Evolutionary conservation across 257 asterid species (phyloP).

Genomic region (Solanum ossicruentum): DNA sequence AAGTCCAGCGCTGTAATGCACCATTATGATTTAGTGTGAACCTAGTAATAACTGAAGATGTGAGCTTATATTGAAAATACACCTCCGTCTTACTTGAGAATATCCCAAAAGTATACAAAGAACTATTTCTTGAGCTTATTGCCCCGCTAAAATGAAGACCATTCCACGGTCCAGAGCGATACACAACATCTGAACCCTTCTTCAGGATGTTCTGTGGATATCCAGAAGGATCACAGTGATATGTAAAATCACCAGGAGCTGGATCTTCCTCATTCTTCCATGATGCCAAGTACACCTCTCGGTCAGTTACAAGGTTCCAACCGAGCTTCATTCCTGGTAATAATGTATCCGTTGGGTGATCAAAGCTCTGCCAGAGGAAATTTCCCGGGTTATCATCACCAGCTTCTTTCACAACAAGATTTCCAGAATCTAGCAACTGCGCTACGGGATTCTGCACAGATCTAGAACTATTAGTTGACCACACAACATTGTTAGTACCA

Average conservation of each 20-base stretch:
- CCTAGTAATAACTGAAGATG: slow-evolving; percentile 5
- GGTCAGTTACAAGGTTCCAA: background rate
- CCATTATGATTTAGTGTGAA: slow-evolving; percentile 8
- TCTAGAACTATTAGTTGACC: slow-evolving; percentile 9
- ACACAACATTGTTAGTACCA: background rate
- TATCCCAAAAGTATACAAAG: background rate
- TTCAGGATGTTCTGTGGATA: slow-evolving; percentile 8
- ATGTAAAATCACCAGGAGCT: slow-evolving; percentile 16
- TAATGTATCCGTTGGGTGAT: slow-evolving; percentile 1
- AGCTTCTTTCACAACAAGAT: slow-evolving; percentile 15
- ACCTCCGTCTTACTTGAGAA: slow-evolving; percentile 12
- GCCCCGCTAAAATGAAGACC: slow-evolving; percentile 12
- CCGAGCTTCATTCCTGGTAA: slow-evolving; percentile 9
- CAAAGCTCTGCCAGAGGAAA: background rate
- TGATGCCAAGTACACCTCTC: slow-evolving; percentile 11
- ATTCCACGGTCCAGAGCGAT: slow-evolving; percentile 20
- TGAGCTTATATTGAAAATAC: background rate
- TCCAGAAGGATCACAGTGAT: slow-evolving; percentile 7
- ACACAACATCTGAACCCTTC: background rate
- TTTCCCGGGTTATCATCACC: background rate
- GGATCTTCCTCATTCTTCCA: slow-evolving; percentile 28
- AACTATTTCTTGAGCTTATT: background rate
- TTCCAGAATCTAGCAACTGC: slow-evolving; percentile 11
- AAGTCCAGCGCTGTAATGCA: slow-evolving; percentile 14
- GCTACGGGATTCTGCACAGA: background rate